Conservation (phyloP, 1,284 basidiomycete species). For the Hemileia vastatrix region DNA sequence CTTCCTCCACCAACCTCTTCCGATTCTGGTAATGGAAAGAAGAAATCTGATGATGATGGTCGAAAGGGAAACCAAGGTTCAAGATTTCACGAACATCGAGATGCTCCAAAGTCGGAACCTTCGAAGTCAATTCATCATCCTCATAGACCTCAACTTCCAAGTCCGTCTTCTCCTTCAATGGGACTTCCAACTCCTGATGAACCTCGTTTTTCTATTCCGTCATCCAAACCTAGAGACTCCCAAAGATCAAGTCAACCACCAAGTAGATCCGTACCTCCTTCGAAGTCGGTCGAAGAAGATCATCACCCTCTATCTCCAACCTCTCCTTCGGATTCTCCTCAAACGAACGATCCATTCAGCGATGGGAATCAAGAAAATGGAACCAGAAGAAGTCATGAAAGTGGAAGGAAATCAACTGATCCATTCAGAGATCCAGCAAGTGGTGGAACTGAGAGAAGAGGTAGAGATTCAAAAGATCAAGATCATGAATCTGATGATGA, state of each 20-base stretch:
- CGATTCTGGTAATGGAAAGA: too few species aligned
- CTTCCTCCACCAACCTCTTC: background rate
- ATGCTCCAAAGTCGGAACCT: background rate
- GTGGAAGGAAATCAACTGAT: background rate
- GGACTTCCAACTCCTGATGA: background rate
- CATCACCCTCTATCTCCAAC: background rate
- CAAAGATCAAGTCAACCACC: background rate
- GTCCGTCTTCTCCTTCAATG: background rate
- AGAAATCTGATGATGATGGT: background rate
- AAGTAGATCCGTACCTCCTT: background rate
- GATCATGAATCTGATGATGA: background rate
- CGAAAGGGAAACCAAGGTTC: background rate
- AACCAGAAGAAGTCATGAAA: background rate
- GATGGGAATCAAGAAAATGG: background rate
- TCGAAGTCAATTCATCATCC: background rate
- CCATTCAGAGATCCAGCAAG: background rate
- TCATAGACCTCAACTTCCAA: background rate
- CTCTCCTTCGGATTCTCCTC: background rate
- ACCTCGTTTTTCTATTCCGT: background rate
- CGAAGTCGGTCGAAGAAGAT: background rate
- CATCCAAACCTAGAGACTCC: background rate
- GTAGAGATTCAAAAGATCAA: background rate
- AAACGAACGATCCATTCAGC: background rate
- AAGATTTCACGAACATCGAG: background rate
- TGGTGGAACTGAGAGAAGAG: background rate